Conservation (phyloP, 2,329 filamentous ascomycete species). For the Arthroderma uncinatum region DNA sequence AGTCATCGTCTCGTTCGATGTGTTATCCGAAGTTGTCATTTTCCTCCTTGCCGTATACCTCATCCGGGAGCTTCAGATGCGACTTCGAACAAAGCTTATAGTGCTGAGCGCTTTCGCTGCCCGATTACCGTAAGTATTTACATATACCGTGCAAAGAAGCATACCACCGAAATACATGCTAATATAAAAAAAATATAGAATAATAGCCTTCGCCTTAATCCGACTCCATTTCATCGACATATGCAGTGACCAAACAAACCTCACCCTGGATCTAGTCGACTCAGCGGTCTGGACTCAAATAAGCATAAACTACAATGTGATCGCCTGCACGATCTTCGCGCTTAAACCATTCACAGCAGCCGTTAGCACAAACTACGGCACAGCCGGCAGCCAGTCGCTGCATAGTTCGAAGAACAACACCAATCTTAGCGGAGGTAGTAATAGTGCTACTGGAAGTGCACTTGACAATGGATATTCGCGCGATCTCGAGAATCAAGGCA, state of each 20-base stretch:
- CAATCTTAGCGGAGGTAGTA: neutral
- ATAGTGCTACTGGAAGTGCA: neutral
- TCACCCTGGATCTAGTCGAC: constrained; percentile 25
- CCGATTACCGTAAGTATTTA: constrained; percentile 27
- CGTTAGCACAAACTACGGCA: constrained; percentile 29
- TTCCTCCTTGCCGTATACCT: constrained; percentile 23
- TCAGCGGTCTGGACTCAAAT: constrained; percentile 30
- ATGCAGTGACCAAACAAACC: constrained; percentile 23
- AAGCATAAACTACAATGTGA: constrained; percentile 27
- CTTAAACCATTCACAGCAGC: constrained; percentile 29
- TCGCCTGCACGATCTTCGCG: constrained; percentile 29
- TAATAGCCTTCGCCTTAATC: constrained; percentile 28
- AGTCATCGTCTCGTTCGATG: constrained; percentile 27
- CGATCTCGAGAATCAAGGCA: neutral
- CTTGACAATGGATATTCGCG: neutral
- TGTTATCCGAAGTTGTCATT: constrained; percentile 27
- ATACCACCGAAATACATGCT: neutral
- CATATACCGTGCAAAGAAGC: neutral
- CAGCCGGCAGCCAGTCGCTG: constrained; percentile 21
- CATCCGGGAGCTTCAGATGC: constrained; percentile 25
- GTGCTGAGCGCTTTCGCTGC: constrained; percentile 27
- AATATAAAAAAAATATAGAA: constrained; percentile 17
- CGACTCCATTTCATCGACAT: constrained; percentile 26
- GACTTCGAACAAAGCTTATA: constrained; percentile 23
- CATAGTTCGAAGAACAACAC: constrained; percentile 17